Base-by-base conservation (phyloP, 2,329 filamentous ascomycete genomes). In the Pseudocercospora fuligena region DNA sequence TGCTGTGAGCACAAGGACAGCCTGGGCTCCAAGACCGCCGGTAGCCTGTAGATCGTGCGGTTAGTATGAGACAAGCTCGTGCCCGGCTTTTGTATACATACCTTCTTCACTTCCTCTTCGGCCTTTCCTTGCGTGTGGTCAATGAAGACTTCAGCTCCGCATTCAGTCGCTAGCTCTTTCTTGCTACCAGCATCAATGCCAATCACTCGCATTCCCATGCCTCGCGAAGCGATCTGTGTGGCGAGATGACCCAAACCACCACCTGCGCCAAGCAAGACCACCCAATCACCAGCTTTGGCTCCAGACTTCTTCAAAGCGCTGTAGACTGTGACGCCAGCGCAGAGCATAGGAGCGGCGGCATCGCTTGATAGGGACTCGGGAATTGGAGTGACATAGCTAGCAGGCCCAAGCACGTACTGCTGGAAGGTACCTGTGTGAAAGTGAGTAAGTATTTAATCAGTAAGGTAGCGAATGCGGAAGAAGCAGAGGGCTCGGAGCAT, bases 311-410 rank as follows among this genome's bases (percentile, higher is more conserved):
- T 85, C 53, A 92, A 82, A 23, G 88, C 89, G 2, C 85, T 80
- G 78, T 90, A 91, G n/a, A 87, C 86, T 1, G 89, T 91, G 14
- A 91, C 83, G 29, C 89, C 89, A 14, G 88, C 89, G 77, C 89
- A 91, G 61, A 90, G 83, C 80, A 91, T 84, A 0, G 89, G 89
- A 1, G 89, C 89, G 0, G 89, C 89, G 25, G 83, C 82, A 60
- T 86, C 88, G 9, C 86, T 88, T 49, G 83, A 77, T 19, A 92
- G 78, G 3, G 76, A 79, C 4, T 89, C 88, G 1, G 89, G 89
- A 70, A 92, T 90, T 1, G 88, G 88, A 0, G 89, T 91, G 1
- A 91, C 89, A 75, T 92, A 91, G 78, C 86, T 85, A 2, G 89
- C 89, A 9, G 88, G 87, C 0, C 84, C 85, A 16, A 90, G 75